Conservation (phyloP, 345 rosid genomes). For the Odontarrhena argentea region DNA sequence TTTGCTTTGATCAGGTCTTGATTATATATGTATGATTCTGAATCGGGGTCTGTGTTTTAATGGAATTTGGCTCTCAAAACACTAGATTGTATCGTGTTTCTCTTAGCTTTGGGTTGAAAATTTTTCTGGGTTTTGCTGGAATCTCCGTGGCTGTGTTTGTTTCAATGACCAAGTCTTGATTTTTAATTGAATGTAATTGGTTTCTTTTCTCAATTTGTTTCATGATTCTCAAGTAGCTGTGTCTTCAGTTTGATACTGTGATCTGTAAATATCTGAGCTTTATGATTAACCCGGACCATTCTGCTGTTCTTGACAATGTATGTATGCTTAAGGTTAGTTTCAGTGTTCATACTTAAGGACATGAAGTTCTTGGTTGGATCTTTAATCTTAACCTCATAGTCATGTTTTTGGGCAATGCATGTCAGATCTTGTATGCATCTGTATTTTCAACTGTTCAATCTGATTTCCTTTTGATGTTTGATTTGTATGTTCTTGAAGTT, state of each 20-base stretch:
- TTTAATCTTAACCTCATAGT: background rate
- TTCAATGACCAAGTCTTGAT: constrained; percentile 33
- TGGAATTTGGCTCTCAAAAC: constrained; percentile 29
- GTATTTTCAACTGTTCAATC: constrained; percentile 15
- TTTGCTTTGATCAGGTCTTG: constrained; percentile 38
- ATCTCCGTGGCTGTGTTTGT: constrained; percentile 35
- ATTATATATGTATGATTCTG: constrained; percentile 33
- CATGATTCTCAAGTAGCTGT: constrained; percentile 18
- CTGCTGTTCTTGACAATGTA: constrained; percentile 35
- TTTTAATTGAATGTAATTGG: constrained; percentile 20
- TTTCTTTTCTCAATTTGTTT: background rate
- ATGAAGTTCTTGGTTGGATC: constrained; percentile 11
- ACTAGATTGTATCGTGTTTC: constrained; percentile 24
- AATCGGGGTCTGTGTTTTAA: constrained; percentile 29
- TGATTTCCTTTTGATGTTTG: constrained; percentile 6
- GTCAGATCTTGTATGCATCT: constrained; percentile 31
- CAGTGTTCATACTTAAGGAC: constrained; percentile 16
- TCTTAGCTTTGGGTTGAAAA: background rate
- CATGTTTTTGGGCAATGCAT: constrained; percentile 15
- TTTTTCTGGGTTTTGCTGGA: constrained; percentile 36
- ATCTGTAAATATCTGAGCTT: constrained; percentile 22
- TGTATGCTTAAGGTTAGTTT: constrained; percentile 25
- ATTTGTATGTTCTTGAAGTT: constrained; percentile 30
- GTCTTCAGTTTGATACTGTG: constrained; percentile 26
- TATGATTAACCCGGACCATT: constrained; percentile 2